These are phyloP conservation scores for Cardiospermum halicacabum DNA, from an alignment of 345 rosid species.

Conservation along the genomic window DNA sequence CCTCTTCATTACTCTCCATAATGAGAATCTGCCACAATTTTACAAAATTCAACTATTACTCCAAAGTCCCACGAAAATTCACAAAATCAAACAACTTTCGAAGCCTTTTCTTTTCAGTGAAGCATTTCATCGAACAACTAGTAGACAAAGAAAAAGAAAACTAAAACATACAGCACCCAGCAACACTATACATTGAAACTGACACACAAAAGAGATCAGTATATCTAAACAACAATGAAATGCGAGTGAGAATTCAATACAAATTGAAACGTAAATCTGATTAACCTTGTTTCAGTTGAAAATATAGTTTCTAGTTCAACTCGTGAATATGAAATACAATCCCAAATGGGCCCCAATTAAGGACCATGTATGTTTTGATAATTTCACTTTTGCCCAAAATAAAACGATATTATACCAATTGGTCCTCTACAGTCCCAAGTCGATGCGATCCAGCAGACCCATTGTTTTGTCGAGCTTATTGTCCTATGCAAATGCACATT, in stretches of 20 bases:
- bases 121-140: slow-evolving; percentile 42
- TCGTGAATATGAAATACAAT: too few relatives aligned
- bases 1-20: slow-evolving; percentile 65
- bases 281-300: too few relatives aligned
- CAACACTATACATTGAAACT: not conserved
- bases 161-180: not conserved
- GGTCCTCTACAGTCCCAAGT: not conserved
- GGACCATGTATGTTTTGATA: too few relatives aligned
- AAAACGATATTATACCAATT: too few relatives aligned
- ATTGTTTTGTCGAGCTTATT: slow-evolving; percentile 12
- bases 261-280: too few relatives aligned
- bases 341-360: too few relatives aligned
- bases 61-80: not conserved
- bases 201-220: not conserved
- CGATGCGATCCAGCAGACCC: slow-evolving; percentile 30
- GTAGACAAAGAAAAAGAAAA: not conserved
- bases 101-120: slow-evolving; percentile 1
- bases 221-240: not conserved
- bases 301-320: too few relatives aligned
- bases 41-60: slow-evolving; percentile 5
- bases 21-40: not conserved
- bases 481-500: slow-evolving; percentile 14
- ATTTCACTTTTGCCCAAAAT: too few relatives aligned
- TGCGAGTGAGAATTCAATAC: too few relatives aligned
- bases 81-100: not conserved